Evolutionary conservation across 2,329 filamentous ascomycete species (phyloP).

Genomic region (Stagonosporopsis rhizophila): DNA sequence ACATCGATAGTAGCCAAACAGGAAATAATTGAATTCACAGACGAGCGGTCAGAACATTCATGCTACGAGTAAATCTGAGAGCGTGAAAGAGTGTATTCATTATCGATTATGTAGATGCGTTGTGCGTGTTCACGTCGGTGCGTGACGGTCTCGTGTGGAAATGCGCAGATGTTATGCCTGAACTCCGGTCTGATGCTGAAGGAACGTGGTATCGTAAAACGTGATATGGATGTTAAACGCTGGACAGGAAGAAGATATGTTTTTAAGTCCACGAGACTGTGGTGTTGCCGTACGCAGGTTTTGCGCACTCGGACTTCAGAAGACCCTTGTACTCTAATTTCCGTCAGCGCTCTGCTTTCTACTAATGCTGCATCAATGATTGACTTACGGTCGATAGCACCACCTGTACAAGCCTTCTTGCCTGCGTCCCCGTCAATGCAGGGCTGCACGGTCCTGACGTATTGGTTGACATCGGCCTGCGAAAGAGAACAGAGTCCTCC

Average conservation of each 20-base stretch:
- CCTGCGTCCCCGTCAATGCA: constrained; percentile 25
- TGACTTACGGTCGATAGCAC: constrained; percentile 25
- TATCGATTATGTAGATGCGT: constrained; percentile 18
- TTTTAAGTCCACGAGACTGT: constrained; percentile 15
- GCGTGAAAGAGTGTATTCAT: constrained; percentile 19
- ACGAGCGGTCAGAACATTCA: neutral
- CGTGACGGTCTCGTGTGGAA: constrained; percentile 12
- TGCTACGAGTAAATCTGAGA: neutral
- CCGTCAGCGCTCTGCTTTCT: constrained; percentile 11
- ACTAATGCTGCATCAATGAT: neutral
- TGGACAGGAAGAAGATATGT: neutral
- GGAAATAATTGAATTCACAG: neutral
- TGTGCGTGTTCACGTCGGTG: constrained; percentile 13
- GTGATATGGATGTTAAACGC: constrained; percentile 8
- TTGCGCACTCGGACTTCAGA: constrained; percentile 19
- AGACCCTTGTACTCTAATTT: constrained; percentile 27
- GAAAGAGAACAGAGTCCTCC: constrained; percentile 25
- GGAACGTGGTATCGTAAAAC: constrained; percentile 16
- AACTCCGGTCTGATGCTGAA: constrained; percentile 19
- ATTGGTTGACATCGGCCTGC: constrained; percentile 23
- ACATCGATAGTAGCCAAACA: neutral
- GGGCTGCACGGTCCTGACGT: constrained; percentile 27
- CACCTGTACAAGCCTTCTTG: constrained; percentile 22
- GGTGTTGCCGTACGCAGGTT: constrained; percentile 21
- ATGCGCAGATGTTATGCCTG: constrained; percentile 17